phyloP scores from a whole-genome alignment of 139 green algal genomes.

The Haematococcus sp. region DNA sequence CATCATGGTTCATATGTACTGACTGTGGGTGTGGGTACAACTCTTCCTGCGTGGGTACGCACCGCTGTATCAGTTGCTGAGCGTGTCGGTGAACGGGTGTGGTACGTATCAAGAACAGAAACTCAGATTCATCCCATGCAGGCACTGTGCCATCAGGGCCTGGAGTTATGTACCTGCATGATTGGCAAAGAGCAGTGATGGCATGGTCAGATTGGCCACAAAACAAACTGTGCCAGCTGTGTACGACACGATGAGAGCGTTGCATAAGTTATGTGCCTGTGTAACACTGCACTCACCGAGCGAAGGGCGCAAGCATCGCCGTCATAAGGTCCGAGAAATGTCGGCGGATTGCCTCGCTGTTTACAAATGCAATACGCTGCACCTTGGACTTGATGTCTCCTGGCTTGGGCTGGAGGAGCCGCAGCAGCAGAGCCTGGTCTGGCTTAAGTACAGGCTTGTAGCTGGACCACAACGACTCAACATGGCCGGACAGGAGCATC shows the following conservation, averaged over 20 bases:
- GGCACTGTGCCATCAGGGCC: slow-evolving; percentile 6
- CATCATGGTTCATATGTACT: too few species aligned
- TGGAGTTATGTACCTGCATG: background rate
- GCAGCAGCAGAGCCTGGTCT: slow-evolving; percentile 38
- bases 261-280: too few species aligned
- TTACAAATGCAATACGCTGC: slow-evolving; percentile 53
- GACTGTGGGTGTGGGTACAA: background rate
- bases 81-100: background rate
- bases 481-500: slow-evolving; percentile 60
- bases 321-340: slow-evolving; percentile 26
- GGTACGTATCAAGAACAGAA: slow-evolving; percentile 1
- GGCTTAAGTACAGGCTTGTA: slow-evolving; percentile 57
- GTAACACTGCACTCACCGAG: too few species aligned
- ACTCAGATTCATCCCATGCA: slow-evolving; percentile 1
- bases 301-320: slow-evolving; percentile 14
- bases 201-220: too few species aligned
- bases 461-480: slow-evolving; percentile 62
- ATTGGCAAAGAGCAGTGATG: too few species aligned
- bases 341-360: slow-evolving; percentile 45
- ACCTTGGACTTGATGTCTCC: slow-evolving; percentile 41
- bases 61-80: slow-evolving; percentile 28
- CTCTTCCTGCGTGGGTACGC: background rate
- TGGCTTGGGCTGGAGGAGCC: slow-evolving; percentile 27
- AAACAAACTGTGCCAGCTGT: too few species aligned
- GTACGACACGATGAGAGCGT: too few species aligned